Conservation (phyloP, 768 basidiomycete genomes). For the Mycena floridula region DNA sequence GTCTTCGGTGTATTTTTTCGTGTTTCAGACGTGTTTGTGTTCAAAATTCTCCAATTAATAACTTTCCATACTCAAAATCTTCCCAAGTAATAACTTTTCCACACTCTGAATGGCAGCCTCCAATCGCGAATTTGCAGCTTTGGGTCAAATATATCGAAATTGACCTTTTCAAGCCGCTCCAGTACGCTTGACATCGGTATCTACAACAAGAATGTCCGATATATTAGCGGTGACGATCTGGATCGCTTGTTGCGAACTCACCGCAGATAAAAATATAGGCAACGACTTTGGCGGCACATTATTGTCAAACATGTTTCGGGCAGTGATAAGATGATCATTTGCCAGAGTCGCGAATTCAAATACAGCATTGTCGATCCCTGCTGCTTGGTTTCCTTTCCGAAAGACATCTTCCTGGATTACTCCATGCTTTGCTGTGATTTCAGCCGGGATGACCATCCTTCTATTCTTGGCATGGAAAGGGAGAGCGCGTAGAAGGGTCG, state of each 20-base stretch:
- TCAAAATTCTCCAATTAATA: too few species aligned
- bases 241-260: conserved; percentile 37
- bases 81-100: conserved; percentile 35
- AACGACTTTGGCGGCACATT: conserved; percentile 53
- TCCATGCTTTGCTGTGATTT: conserved; percentile 72
- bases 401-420: conserved; percentile 80
- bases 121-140: conserved; percentile 64
- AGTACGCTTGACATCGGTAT: conserved; percentile 65
- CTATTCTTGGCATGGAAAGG: conserved; percentile 73
- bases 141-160: conserved; percentile 70
- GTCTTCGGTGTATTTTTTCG: too few species aligned
- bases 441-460: conserved; percentile 72
- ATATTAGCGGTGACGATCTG: conserved; percentile 7
- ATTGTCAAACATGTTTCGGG: conserved; percentile 59
- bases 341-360: conserved; percentile 79
- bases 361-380: conserved; percentile 69
- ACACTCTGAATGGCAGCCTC: conserved; percentile 64
- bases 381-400: conserved; percentile 46
- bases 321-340: conserved; percentile 74
- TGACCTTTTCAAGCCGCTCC: conserved; percentile 53
- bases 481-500: conserved; percentile 67
- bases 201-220: conserved; percentile 26
- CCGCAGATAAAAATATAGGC: conserved; percentile 69
- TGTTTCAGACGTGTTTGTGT: too few species aligned
- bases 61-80: too few species aligned